These are phyloP conservation scores for Naegleria gruberi DNA, from an alignment of 208 protist species.

Conservation along the genomic window DNA sequence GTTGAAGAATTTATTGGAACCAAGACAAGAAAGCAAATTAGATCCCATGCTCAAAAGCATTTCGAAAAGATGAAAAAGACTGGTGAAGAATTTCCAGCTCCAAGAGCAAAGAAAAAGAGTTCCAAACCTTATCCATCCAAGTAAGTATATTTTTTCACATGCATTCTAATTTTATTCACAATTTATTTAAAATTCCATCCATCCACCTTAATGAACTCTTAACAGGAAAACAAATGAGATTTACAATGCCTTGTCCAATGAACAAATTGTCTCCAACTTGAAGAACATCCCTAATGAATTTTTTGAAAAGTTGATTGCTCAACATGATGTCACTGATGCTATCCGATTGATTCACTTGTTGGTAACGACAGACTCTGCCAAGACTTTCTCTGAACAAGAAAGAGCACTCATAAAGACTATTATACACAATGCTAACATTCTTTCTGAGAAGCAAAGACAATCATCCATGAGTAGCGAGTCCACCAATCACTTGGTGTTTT, in stretches of 20 bases:
- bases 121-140: neutral
- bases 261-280: neutral
- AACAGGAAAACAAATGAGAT: neutral
- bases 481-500: neutral
- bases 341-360: neutral
- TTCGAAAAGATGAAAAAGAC: constrained; percentile 17
- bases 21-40: constrained; percentile 14
- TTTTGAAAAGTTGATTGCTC: neutral
- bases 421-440: neutral
- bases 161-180: neutral
- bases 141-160: too few species aligned
- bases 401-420: neutral
- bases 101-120: neutral
- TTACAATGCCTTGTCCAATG: neutral
- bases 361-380: neutral
- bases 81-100: neutral
- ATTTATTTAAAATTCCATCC: too few species aligned
- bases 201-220: neutral
- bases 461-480: too few species aligned
- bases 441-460: neutral
- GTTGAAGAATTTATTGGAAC: neutral
- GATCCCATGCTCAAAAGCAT: constrained; percentile 15
- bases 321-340: neutral
- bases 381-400: neutral
- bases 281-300: neutral